These are phyloP conservation scores for Sporisorium iseilematis-ciliati DNA, from an alignment of 1,284 basidiomycete species.

Conservation along the genomic window DNA sequence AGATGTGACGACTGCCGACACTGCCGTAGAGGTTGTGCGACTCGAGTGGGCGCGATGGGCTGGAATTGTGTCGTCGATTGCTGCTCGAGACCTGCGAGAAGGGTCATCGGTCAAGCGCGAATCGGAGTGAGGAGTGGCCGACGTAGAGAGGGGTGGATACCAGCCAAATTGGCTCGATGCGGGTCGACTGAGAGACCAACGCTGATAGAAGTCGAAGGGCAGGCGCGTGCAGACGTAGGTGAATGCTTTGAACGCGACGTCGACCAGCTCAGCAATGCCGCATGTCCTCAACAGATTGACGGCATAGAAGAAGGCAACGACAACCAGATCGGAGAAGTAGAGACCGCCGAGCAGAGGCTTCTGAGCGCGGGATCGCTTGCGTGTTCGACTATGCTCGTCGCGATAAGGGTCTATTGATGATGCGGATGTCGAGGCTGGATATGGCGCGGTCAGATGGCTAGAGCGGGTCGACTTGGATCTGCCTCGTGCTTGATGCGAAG, in stretches of 20 bases:
- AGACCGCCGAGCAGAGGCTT: slow-evolving; percentile 62
- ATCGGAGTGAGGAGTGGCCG: slow-evolving; percentile 1
- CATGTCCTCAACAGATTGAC: slow-evolving; percentile 63
- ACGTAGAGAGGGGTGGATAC: slow-evolving; percentile 12
- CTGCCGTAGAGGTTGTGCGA: slow-evolving; percentile 12
- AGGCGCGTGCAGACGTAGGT: slow-evolving; percentile 48
- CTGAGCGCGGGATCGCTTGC: slow-evolving; percentile 23
- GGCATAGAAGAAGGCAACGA: slow-evolving; percentile 58
- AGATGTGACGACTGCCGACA: slow-evolving; percentile 6
- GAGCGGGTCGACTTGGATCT: slow-evolving; percentile 10
- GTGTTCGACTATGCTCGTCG: slow-evolving; percentile 17
- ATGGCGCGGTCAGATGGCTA: neutral
- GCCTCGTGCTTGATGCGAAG: neutral
- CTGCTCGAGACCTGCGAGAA: neutral
- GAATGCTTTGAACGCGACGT: slow-evolving; percentile 58
- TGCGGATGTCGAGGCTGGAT: neutral
- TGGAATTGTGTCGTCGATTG: neutral
- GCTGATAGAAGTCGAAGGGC: slow-evolving; percentile 52
- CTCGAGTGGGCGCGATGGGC: neutral
- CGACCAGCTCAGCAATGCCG: slow-evolving; percentile 62
- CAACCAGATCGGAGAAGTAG: slow-evolving; percentile 65
- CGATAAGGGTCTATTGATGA: slow-evolving; percentile 8
- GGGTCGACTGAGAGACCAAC: slow-evolving; percentile 51
- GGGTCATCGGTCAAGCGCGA: neutral
- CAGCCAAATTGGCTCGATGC: slow-evolving; percentile 16